Base-by-base conservation (phyloP, 345 rosid genomes). In the Salix brachista region DNA sequence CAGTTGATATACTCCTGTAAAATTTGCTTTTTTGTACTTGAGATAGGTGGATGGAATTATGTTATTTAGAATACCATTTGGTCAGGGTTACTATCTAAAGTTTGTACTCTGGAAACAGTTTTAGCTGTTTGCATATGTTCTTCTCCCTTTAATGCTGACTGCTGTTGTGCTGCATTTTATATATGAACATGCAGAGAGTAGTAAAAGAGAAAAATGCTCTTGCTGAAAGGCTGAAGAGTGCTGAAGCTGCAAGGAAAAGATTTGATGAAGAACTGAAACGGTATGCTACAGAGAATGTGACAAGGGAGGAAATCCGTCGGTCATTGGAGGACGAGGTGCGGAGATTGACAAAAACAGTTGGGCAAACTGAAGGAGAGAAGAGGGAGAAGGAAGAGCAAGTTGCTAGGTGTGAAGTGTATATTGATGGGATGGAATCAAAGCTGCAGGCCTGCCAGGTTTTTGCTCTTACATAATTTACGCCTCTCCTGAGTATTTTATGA, bases 301-400 rank as follows among this genome's bases (percentile, higher is more conserved):
- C 87, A 18, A 88, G 97, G 28, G 98, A 94, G 77, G 98, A 96
- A 88, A 71, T 92, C 67, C 89, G 98, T 61, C 91, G 92, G 76
- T 92, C 98, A 18, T 91, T 90, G 48, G 97, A 96, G 89, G 97
- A 89, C 36, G 96, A 96, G 83, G 90, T 96, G 75, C 88, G 91
- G 80, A 77, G 93, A 73, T 81, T 96, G 80, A 94, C 94, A 66
- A 89, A 90, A 83, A 92, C 97, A 70, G 89, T 92, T 26, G 97
- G 91, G 77, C 98, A 96, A 83, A 92, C 96, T 28, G 92, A 91
- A 88, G 98, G 90, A 81, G 99, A 96, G 83, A 96, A 91, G 86
- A 89, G 90, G 72, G 91, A 96, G 83, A 96, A 94, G 73, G 98
- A 94, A 77, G 98, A 90, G 84, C 98, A 89, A 83, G 84, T 94